Evolutionary conservation across 331 rosid genomes (phyloP), one percentile per base, ranked within the genome.

Genomic region (Quercus phellos): DNA sequence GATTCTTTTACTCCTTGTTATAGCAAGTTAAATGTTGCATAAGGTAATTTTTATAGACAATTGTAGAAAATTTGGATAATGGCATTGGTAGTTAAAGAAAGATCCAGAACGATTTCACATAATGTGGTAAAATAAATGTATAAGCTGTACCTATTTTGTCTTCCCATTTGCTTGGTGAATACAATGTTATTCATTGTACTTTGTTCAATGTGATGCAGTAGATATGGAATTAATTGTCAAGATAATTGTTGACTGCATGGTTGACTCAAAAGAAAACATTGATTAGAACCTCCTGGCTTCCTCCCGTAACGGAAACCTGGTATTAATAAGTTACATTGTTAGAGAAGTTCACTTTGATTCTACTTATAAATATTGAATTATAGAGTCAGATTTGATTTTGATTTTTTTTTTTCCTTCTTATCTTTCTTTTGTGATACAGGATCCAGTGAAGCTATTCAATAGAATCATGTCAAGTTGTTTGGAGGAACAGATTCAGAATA

Each of bases 191-290:
- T 38, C 69, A 75, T 76, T 42, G 51, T 46, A 53, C 38, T 59
- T 77, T 38, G 4, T 59, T 24, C 63, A 32, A 29, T 76, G 76
- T 74, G 73, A 77, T 85, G 81, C 89, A 83, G 85, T 69, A 70
- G 73, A 78, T 68, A 79, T 82, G 50, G 90, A 89, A 55, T 74
- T 81, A 51, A 81, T 90, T 82, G 88, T 76, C 80, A 87, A 86
- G 85, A 64, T 79, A 73, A 87, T 93, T 43, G 91, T 68, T 77
- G 92, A 89, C 59, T 85, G 82, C 19, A 64, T 90, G 88, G 55
- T 87, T 69, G 91, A 88, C 66, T 59, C 87, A 59, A 91, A 91
- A 84, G 97, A 93, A 86, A 91, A 93, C 74, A 82, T 93, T 75
- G 90, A 90, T 75, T 88, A 85, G 42, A 88, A 85, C 79, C 74